phyloP scores from a whole-genome alignment of 148 eudicot genomes.

The Cornus florida region DNA sequence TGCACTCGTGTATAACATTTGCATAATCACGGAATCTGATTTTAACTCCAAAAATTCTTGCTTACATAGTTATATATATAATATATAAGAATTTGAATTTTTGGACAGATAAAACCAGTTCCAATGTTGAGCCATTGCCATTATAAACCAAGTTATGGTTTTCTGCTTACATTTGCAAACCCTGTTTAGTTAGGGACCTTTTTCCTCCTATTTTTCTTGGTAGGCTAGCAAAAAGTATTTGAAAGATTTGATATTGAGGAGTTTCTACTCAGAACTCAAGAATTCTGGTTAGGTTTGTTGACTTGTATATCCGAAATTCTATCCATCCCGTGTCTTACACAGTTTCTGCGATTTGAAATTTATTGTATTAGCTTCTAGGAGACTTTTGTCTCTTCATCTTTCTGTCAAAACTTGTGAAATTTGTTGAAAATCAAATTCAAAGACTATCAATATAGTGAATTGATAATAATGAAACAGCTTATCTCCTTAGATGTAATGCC shows the following conservation, averaged over 20 bases:
- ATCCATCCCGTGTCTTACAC: neutral
- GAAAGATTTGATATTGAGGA: neutral
- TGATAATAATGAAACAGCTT: neutral
- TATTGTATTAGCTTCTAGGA: neutral
- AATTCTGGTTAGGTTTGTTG: neutral
- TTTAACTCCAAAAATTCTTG: too few species aligned
- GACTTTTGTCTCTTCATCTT: neutral
- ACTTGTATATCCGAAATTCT: neutral
- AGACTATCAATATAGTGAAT: neutral
- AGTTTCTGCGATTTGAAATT: neutral
- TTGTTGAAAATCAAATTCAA: neutral
- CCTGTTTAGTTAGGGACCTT: neutral
- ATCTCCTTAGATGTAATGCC: neutral
- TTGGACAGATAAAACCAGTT: neutral
- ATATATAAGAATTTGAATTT: neutral
- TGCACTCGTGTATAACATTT: too few species aligned
- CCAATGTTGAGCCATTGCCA: neutral
- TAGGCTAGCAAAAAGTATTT: too few species aligned
- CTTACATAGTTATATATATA: too few species aligned
- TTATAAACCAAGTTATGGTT: too few species aligned
- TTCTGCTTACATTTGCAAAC: neutral
- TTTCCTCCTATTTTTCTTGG: neutral
- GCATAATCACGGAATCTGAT: neutral
- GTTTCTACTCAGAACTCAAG: neutral
- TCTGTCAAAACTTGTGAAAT: neutral